Evolutionary conservation across 371 early-diverging fungal genomes (phyloP), one percentile per base, ranked within the genome.

Genomic region (Rhizopus sp.): DNA sequence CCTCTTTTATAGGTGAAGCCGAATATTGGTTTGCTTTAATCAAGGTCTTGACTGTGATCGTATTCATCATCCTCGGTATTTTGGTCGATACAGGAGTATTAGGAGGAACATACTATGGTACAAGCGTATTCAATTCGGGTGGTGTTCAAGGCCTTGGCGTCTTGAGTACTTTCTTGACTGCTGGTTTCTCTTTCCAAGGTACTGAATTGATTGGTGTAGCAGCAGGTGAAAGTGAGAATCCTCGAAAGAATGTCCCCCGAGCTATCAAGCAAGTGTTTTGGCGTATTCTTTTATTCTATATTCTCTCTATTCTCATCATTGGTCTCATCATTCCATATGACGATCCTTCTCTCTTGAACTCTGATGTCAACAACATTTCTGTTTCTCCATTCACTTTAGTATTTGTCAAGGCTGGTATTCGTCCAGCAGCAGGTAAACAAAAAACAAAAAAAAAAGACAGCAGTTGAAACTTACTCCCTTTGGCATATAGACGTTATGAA

Each of bases 141-240:
- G 72, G 69, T 29, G 49, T 75, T n/a, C 69, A 64, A 63, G 69
- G 67, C n/a, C 34, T 59, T 7, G 75, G 75, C 50, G 51, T 71
- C 4, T 40, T 75, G 17, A 72, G 52, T 62, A 83, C 66, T 12
- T 88, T 93, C 66, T 72, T 93, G 55, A 81, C 88, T 23, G 93
- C 95, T 15, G 91, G 89, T 47, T 95, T 91, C 68, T 84, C 88
- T n/a, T 93, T 93, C 80, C 92, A 93, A 60, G 95, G 95, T 29
- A 90, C 92, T 0, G 92, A 85, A 62, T 61, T 85, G 62, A 83
- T 91, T 37, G 90, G 90, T 64, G 81, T 90, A 33, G 87, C 91
- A 31, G 88, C 87, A 4, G 89, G 88, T 52, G 91, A 90, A 68
- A 83, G 83, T 64, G 82, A 83, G 49, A 89, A 88, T 66, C 91